These are phyloP conservation scores for Cystofilobasidium macerans DNA, from an alignment of 768 basidiomycete genomes.

Conservation along the genomic window DNA sequence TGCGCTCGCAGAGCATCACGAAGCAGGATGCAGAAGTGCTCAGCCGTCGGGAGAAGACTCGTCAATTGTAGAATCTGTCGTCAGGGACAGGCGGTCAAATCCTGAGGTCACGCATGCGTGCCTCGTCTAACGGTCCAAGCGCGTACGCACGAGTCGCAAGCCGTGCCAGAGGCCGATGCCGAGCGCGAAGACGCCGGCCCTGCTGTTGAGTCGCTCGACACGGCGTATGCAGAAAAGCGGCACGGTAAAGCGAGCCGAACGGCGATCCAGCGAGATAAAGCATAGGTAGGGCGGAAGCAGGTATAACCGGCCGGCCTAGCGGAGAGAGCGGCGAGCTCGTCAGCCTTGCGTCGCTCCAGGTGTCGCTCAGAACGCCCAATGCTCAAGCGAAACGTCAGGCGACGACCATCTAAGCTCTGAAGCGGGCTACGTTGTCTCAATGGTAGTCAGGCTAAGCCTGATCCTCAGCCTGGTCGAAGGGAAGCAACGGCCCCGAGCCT, in stretches of 20 bases:
- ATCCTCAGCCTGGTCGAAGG: too few species aligned
- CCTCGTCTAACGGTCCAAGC: too few species aligned
- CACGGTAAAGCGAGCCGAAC: slow-evolving; percentile 80
- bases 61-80: slow-evolving; percentile 70
- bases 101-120: too few species aligned
- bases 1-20: slow-evolving; percentile 76
- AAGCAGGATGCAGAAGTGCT: slow-evolving; percentile 78
- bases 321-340: slow-evolving; percentile 7
- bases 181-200: slow-evolving; percentile 91
- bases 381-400: too few species aligned
- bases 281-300: slow-evolving; percentile 80
- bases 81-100: background rate
- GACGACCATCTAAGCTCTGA: too few species aligned
- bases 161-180: slow-evolving; percentile 90
- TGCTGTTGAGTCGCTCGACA: slow-evolving; percentile 84
- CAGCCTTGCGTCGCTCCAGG: too few species aligned
- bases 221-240: slow-evolving; percentile 84
- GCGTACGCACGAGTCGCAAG: slow-evolving; percentile 75
- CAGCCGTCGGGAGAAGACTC: slow-evolving; percentile 81
- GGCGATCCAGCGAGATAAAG: slow-evolving; percentile 80
- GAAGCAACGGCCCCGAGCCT: too few species aligned
- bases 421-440: too few species aligned
- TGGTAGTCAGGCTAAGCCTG: too few species aligned
- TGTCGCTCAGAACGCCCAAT: too few species aligned
- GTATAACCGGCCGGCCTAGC: slow-evolving; percentile 77